Percentiles rank a stretch among this genome's conserved stretches.
Conservation (phyloP, 345 rosid species). For the Hibiscus trionum region DNA sequence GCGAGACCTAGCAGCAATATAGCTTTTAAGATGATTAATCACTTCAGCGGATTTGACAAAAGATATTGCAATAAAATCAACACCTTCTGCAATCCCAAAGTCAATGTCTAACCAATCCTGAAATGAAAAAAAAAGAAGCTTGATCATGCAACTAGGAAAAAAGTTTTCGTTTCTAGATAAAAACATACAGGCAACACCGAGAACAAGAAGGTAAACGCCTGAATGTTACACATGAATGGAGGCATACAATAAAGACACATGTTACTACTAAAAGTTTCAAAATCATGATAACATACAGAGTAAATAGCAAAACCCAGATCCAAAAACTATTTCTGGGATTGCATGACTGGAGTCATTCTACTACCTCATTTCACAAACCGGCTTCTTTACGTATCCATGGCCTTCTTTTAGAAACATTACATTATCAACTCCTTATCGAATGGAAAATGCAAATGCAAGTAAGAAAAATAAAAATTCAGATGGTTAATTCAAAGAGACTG, state of each 20-base stretch:
- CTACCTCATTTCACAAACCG: not conserved
- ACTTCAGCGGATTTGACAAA: slow-evolving; percentile 99
- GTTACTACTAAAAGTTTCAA: not conserved
- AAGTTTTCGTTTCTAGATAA: not conserved
- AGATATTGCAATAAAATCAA: slow-evolving; percentile 94
- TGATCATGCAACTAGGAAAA: slow-evolving; percentile 10
- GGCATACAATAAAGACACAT: not conserved
- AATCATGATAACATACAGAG: not conserved
- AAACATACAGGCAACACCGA: not conserved
- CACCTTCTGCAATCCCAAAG: slow-evolving; percentile 94
- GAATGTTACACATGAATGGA: not conserved
- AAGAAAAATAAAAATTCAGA: not conserved
- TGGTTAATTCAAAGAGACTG: not conserved
- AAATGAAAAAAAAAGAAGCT: slow-evolving; percentile 7
- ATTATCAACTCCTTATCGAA: not conserved
- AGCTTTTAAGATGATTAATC: slow-evolving; percentile 87
- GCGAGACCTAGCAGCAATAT: slow-evolving; percentile 82
- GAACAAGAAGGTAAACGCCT: not conserved
- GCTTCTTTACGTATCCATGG: not conserved
- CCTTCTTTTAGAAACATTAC: not conserved
- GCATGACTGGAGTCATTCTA: not conserved
- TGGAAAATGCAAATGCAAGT: not conserved
- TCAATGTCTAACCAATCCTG: slow-evolving; percentile 99
- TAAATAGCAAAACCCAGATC: not conserved
- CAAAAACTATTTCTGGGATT: not conserved